phyloP scores from a whole-genome alignment of 139 green algal species.

The Chlorella sp. region DNA sequence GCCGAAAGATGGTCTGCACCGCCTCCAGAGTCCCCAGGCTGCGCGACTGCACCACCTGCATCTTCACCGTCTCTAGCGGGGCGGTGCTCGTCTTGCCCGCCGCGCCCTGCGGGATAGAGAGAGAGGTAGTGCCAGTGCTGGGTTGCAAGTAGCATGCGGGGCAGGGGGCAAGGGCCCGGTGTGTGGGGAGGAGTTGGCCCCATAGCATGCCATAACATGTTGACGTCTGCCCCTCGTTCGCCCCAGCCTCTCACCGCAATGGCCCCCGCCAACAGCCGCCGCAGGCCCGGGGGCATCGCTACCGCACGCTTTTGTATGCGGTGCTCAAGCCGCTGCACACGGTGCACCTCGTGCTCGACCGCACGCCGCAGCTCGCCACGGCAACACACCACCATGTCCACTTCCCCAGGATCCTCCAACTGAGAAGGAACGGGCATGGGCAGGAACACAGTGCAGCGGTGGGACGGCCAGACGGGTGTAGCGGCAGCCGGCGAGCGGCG shows the following conservation, averaged over 20 bases:
- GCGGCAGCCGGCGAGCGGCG: neutral
- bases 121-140: neutral
- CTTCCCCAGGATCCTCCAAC: neutral
- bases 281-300: conserved; percentile 21
- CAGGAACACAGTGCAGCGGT: too few relatives aligned
- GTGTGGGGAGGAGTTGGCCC: too few relatives aligned
- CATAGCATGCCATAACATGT: too few relatives aligned
- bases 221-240: too few relatives aligned
- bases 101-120: neutral
- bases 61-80: conserved; percentile 48
- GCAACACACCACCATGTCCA: neutral
- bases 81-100: conserved; percentile 52
- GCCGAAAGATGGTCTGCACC: neutral
- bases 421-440: too few relatives aligned
- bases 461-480: too few relatives aligned
- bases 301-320: neutral
- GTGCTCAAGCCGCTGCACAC: conserved; percentile 17
- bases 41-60: conserved; percentile 44
- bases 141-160: too few relatives aligned
- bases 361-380: neutral
- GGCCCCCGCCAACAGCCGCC: conserved; percentile 28
- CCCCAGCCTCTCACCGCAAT: conserved; percentile 35
- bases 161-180: too few relatives aligned
- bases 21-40: neutral
- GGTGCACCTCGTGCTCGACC: conserved; percentile 1